Evolutionary conservation across 257 asterid species (phyloP), one percentile per base, ranked within the genome.

Genomic region (Solanum okadae): DNA sequence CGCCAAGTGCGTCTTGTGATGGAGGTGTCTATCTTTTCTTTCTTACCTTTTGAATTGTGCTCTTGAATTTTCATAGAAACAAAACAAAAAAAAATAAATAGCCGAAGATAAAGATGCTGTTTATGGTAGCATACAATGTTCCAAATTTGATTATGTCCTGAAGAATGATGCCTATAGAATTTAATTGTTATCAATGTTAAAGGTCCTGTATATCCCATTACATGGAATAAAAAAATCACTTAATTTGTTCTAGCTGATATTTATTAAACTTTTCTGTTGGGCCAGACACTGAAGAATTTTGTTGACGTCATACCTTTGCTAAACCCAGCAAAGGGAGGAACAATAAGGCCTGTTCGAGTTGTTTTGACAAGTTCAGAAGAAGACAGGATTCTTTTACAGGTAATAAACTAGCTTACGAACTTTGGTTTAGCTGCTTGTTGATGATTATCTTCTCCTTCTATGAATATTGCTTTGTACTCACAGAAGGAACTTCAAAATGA

Each of bases 311-410:
- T 95, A 73, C 96, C 98, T 75, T 77, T 97, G 63, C 88, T 91
- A 84, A 90, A 87, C 81, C 94, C 95, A 42, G 86, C 91, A 34
- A 95, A 90, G 90, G 93, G 91, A 89, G 94, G 92, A 6, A 93
- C 93, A n/a, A 92, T 92, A 71, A 95, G 91, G 88, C 92, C 94
- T 88, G 92, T 97, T 91, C 94, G 93, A 85, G 96, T 89, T 88
- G 93, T 97, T 91, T 90, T 93, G 93, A 91, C 98, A 2, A 92
- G 94, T 92, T 95, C 98, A 67, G 88, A 92, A 90, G 98, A 93
- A 93, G 98, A 97, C 92, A 95, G 90, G 89, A 91, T 88, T 37
- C 90, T 91, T 88, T 91, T 96, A 76, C 93, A 93, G 98, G 99
- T 96, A 89, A 68, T 76, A n/a, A 81, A 86, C 81, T 86, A 87